phyloP scores from a whole-genome alignment of 805 yeast genomes.

The Metschnikowia cubensis region DNA sequence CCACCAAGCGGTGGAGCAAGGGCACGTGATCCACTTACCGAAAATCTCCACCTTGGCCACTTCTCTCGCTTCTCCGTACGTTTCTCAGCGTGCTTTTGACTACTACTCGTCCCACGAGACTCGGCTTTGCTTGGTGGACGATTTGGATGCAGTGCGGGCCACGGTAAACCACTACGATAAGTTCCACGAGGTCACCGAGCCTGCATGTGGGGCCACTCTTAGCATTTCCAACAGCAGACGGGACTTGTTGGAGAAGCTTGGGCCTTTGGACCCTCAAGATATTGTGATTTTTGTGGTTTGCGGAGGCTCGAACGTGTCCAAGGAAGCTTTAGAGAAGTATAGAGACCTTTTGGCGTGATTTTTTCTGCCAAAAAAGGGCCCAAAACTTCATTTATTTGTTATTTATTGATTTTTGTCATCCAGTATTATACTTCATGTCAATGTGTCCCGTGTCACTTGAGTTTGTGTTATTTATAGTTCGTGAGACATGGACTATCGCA shows the following conservation, averaged over 20 bases:
- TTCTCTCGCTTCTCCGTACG: constrained; percentile 57
- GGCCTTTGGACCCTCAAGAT: constrained; percentile 33
- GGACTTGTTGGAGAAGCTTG: constrained; percentile 24
- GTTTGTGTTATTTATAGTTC: too few species aligned
- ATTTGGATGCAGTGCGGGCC: constrained; percentile 54
- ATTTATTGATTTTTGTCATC: too few species aligned
- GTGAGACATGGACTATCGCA: too few species aligned
- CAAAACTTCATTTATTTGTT: too few species aligned
- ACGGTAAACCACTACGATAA: constrained; percentile 48
- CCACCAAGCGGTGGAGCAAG: constrained; percentile 44
- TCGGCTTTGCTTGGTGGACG: constrained; percentile 34
- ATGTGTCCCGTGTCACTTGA: too few species aligned
- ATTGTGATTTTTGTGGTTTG: constrained; percentile 55
- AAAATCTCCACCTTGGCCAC: constrained; percentile 56
- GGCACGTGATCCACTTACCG: constrained; percentile 39
- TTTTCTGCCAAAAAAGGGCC: too few species aligned
- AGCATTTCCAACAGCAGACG: constrained; percentile 42
- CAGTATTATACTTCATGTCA: too few species aligned
- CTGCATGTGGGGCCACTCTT: constrained; percentile 71
- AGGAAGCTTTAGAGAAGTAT: constrained; percentile 11
- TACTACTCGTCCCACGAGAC: constrained; percentile 27
- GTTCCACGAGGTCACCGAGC: constrained; percentile 54
- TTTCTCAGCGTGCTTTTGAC: constrained; percentile 44
- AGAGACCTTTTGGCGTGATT: constrained; percentile 1
- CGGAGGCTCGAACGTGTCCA: constrained; percentile 32